A percentile compares a stretch with the other conserved stretches of the same genome.
Conservation (phyloP, 2,329 filamentous ascomycete genomes). For the Podosphaera fusca region DNA sequence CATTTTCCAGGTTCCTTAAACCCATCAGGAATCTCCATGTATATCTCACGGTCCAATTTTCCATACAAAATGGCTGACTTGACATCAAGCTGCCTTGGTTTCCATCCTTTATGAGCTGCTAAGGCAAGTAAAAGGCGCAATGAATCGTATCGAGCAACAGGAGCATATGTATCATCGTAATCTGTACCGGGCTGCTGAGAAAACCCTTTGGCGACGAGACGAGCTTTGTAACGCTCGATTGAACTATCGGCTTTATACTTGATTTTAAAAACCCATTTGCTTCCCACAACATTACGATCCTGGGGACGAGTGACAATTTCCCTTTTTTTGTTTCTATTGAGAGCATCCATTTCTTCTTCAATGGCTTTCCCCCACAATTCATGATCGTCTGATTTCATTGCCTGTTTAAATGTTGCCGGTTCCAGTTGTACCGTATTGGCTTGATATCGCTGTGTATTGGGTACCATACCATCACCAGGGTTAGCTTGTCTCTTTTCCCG, state of each 20-base stretch:
- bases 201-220: not conserved
- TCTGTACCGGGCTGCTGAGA: not conserved
- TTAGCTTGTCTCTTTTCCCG: not conserved
- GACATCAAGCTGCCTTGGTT: not conserved
- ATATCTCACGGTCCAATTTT: not conserved
- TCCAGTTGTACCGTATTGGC: not conserved
- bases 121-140: not conserved
- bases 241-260: not conserved
- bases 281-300: not conserved
- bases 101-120: not conserved
- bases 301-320: not conserved
- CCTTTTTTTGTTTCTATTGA: not conserved
- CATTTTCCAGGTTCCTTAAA: not conserved
- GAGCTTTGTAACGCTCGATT: too few species aligned
- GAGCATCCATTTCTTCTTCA: constrained; percentile 1
- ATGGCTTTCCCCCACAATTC: not conserved
- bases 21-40: not conserved
- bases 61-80: not conserved
- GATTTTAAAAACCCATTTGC: not conserved
- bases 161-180: not conserved
- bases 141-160: not conserved
- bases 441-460: not conserved
- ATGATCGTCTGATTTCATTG: not conserved
- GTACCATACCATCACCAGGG: not conserved
- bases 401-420: not conserved